Evolutionary conservation across 768 basidiomycete species (phyloP), one percentile per base, ranked within the genome.

Genomic region (Termitomyces sp.): DNA sequence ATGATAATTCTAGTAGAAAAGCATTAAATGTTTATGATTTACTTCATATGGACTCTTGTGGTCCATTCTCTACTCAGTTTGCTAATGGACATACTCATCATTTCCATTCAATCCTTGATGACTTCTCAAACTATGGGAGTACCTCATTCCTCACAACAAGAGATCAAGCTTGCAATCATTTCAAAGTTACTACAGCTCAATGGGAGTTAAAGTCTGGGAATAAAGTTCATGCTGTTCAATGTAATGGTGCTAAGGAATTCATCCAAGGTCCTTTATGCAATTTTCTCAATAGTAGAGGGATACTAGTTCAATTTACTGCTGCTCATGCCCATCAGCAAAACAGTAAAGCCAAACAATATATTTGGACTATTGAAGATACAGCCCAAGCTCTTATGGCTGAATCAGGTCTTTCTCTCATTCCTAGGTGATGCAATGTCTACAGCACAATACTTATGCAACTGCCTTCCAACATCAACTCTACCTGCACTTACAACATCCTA

Each of bases 241-340:
- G 65, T 15, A 66, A 70, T 62, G 65, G 67, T 25, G 69, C 66
- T 12, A 37, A 60, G 4, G 67, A 70, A 51, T 62, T 70, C 14
- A 56, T 42, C n/a, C 15, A 29, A 7, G 56, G 64, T 3, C 5
- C 47, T 5, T 36, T 68, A 6, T 45, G 60, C 7, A 15, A 34
- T 47, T 34, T 34, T 45, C 29, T 51, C 0, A 2, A 40, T 4
- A 14, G 47, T 0, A 34, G 51, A 10, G 75, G 73, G 0, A 72
- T 75, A 10, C 15, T 36, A 0, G 56, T 66, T 1, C 70, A 74
- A 46, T 12, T 63, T 0, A 67, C 71, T 5, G 67, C 64, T 0
- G 70, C 74, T 0, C 74, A 75, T 63, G 67, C 72, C 1, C 73
- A 76, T 45, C 65, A 68, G 6, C 73, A 76, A 63, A 76, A 76